Percentiles rank a stretch among this genome's conserved stretches.
Evolutionary conservation across 768 basidiomycete species (phyloP).

Genomic region (Ephemerocybe angulata): DNA sequence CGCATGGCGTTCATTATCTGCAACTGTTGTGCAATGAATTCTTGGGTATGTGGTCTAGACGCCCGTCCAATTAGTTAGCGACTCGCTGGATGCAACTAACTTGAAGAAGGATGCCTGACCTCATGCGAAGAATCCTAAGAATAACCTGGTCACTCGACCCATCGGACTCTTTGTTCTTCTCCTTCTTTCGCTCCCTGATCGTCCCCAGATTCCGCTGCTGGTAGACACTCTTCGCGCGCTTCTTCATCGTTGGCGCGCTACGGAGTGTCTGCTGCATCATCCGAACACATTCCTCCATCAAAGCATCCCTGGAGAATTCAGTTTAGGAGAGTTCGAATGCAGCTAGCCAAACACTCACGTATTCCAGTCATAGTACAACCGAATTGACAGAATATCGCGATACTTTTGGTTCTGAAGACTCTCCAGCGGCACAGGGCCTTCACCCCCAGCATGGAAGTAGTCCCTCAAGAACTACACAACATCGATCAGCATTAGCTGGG

Average conservation of each 20-base stretch:
- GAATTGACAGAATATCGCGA: slow-evolving; percentile 83
- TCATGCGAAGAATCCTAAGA: slow-evolving; percentile 92
- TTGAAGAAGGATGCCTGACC: slow-evolving; percentile 41
- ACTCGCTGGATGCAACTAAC: not conserved
- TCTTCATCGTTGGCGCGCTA: slow-evolving; percentile 71
- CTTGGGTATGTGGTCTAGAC: slow-evolving; percentile 68
- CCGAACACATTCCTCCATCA: slow-evolving; percentile 94
- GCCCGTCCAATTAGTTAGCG: not conserved
- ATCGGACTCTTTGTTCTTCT: slow-evolving; percentile 82
- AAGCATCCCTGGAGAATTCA: slow-evolving; percentile 52
- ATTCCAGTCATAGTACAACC: slow-evolving; percentile 95
- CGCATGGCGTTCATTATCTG: slow-evolving; percentile 80
- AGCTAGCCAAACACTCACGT: slow-evolving; percentile 49
- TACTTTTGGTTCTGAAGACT: slow-evolving; percentile 92
- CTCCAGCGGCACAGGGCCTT: slow-evolving; percentile 85
- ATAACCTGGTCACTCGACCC: slow-evolving; percentile 85
- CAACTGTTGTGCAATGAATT: slow-evolving; percentile 86
- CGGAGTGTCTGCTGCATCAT: slow-evolving; percentile 90
- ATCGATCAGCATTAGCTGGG: not conserved
- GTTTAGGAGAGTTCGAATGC: slow-evolving; percentile 1
- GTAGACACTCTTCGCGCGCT: slow-evolving; percentile 90
- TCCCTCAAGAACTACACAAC: slow-evolving; percentile 76
- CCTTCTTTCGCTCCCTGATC: slow-evolving; percentile 89
- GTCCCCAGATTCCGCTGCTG: slow-evolving; percentile 93
- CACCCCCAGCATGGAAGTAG: slow-evolving; percentile 93